Conservation (phyloP, 1,284 basidiomycete species). For the Tausonia pullulans region DNA sequence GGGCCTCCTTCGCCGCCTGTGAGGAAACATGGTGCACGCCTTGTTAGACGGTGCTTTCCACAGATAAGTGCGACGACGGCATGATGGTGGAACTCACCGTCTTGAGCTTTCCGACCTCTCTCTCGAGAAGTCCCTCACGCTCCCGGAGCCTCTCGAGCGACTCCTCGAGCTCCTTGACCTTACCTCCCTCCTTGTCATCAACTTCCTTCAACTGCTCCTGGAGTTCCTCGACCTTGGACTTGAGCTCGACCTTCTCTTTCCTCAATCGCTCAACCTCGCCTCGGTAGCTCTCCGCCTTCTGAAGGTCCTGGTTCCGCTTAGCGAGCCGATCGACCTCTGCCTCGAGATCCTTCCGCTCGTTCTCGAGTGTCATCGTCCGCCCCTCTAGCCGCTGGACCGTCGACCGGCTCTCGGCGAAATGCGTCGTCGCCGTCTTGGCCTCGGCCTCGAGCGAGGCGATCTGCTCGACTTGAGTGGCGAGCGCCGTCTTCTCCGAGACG, state of each 20-base stretch:
- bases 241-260: slow-evolving; percentile 12
- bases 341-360: slow-evolving; percentile 13
- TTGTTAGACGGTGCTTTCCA: not conserved
- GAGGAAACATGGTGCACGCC: not conserved
- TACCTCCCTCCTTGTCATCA: slow-evolving; percentile 15
- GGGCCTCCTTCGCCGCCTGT: not conserved
- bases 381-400: slow-evolving; percentile 6
- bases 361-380: slow-evolving; percentile 5
- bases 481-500: slow-evolving; percentile 9
- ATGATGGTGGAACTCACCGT: slow-evolving; percentile 24
- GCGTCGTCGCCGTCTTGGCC: not conserved
- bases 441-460: not conserved
- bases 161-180: slow-evolving; percentile 19
- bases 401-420: slow-evolving; percentile 12
- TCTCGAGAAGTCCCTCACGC: slow-evolving; percentile 31
- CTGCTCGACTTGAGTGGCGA: slow-evolving; percentile 1
- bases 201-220: slow-evolving; percentile 18
- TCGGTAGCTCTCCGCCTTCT: slow-evolving; percentile 5
- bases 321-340: slow-evolving; percentile 3
- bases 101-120: slow-evolving; percentile 30
- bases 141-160: slow-evolving; percentile 29
- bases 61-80: too few species aligned
- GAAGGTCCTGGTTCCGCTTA: slow-evolving; percentile 4
- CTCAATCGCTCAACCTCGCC: slow-evolving; percentile 12
- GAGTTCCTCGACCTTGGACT: slow-evolving; percentile 21